Base-by-base conservation (phyloP, 495 filamentous ascomycete species). In the Penicillium egyptiacum region DNA sequence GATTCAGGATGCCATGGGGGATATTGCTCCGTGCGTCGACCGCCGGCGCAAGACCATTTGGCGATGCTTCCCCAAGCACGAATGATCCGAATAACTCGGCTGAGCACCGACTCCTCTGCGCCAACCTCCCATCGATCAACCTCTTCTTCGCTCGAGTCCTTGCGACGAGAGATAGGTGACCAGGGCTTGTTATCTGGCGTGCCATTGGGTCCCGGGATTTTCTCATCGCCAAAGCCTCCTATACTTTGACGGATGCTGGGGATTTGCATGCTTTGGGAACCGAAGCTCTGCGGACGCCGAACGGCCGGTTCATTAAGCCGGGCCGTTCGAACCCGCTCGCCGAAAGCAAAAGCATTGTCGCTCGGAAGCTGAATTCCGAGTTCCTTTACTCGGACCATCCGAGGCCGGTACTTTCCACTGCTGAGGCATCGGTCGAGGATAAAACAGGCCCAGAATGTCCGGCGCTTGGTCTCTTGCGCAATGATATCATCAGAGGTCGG, bases 381-480 rank as follows among this genome's bases (percentile, higher is more conserved):
- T 49, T 91, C 87, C 45, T 86, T 81, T 17, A 83, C 78, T 19
- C 79, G 77, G 53, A 91, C 82, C 74, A 88, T 88, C 16, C 84
- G 82, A 1, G 86, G 84, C 8, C 89, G 81, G 57, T 86, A 85
- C 62, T 89, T 87, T 23, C 90, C 90, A 62, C 86, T 89, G 50
- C 86, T 85, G 31, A 94, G 71, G 65, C 88, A 87, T 14, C 90
- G 82, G 66, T 96, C 91, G 57, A 95, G 80, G 50, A 93, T 85
- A 61, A 92, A 89, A 58, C 89, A 90, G 53, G 89, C 89, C 81
- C 89, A 96, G 68, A 93, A 91, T 5, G 90, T 93, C 25, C 91
- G 85, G 33, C 91, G 83, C 63, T 84, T 81, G 16, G 91, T 83
- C 70, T 96, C 91, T 62, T 87, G 87, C 8, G 86, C 77, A 37